Evolutionary conservation across 2,329 filamentous ascomycete species (phyloP), one percentile per base, ranked within the genome.

Genomic region (Ascochyta clinopodiicola): DNA sequence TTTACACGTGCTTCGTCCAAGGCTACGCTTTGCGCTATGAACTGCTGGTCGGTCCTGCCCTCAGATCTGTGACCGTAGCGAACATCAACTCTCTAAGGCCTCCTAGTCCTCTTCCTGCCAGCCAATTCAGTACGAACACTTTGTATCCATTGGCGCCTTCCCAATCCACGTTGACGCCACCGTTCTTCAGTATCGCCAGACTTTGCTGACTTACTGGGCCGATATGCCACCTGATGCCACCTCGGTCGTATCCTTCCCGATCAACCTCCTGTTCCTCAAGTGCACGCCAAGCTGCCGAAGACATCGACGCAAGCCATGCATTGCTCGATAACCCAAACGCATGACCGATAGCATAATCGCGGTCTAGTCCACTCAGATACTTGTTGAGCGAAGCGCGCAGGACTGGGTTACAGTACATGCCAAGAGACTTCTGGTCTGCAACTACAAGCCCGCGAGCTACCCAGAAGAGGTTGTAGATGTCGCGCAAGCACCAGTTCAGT

Each of bases 401-500:
- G 0, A 76, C n/a, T 2, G 64, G 56, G 1, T 80, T 75, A 45
- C 85, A 76, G 8, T 84, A 72, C 61, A 85, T 84, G 4, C 83
- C 85, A 15, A 81, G 66, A 3, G 83, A 80, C 64, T 86, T 86
- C n/a, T 82, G 77, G 61, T 94, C 90, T 1, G 56, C 78, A 12
- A 78, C 78, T 54, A 85, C 85, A 56, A 96, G 88, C 1, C 88
- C 91, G 12, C 88, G 85, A 21, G 85, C 84, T 8, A 91, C 85
- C 91, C 91, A 96, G 42, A 95, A 74, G 45, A 90, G 86, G 70
- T 96, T 96, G 79, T 91, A 93, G 29, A 92, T 83, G 70, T 96
- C 92, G 86, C 95, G 93, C 29, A 96, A 82, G 71, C 89, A 92
- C 21, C 88, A 88, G 71, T 96, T 96, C 78, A 95, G 93, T 22